phyloP scores from a whole-genome alignment of 371 early-diverging fungal species.

The Sporodiniella umbellata region DNA sequence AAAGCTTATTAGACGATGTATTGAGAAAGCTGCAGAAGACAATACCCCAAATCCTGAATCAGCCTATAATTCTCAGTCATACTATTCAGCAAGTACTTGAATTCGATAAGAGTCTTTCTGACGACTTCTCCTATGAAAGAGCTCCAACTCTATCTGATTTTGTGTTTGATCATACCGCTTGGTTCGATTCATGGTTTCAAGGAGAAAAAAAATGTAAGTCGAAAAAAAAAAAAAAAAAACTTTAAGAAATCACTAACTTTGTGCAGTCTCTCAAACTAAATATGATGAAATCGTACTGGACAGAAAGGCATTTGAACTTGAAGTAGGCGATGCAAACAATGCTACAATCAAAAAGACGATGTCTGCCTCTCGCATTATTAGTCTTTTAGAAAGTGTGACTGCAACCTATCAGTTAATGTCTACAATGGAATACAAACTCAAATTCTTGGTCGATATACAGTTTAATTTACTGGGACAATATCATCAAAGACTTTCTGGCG shows the following conservation, averaged over 20 bases:
- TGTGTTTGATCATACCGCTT: slow-evolving; percentile 51
- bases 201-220: slow-evolving; percentile 67
- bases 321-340: slow-evolving; percentile 30
- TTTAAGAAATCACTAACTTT: not conserved
- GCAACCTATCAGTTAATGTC: slow-evolving; percentile 45
- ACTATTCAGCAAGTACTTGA: slow-evolving; percentile 67
- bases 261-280: slow-evolving; percentile 53
- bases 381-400: slow-evolving; percentile 60
- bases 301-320: slow-evolving; percentile 59
- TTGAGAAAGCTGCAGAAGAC: slow-evolving; percentile 59
- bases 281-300: slow-evolving; percentile 62
- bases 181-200: slow-evolving; percentile 72
- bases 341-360: slow-evolving; percentile 27
- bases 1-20: slow-evolving; percentile 57
- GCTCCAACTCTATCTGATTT: slow-evolving; percentile 46
- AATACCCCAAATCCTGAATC: slow-evolving; percentile 51
- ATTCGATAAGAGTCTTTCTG: slow-evolving; percentile 73
- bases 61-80: slow-evolving; percentile 66
- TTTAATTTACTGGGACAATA: slow-evolving; percentile 47
- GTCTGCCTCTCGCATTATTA: slow-evolving; percentile 57
- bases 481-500: slow-evolving; percentile 40
- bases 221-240: not conserved
- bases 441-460: slow-evolving; percentile 55
- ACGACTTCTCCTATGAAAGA: slow-evolving; percentile 60
- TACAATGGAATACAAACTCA: slow-evolving; percentile 30